phyloP scores from a whole-genome alignment of 345 rosid species.

The Hibiscus syriacus region DNA sequence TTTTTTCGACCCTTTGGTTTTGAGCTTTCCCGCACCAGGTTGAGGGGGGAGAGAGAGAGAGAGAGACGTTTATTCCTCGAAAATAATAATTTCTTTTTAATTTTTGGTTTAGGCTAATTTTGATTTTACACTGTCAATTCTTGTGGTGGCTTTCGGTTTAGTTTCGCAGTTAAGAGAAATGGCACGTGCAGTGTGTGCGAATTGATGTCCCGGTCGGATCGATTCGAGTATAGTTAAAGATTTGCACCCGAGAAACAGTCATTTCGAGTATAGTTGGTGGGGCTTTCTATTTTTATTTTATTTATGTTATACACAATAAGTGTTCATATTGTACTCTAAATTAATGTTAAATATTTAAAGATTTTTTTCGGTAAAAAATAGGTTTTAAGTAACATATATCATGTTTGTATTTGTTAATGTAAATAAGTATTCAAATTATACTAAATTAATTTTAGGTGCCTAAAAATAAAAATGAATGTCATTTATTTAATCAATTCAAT shows the following conservation, averaged over 20 bases:
- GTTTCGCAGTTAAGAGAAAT: conserved; percentile 5
- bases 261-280: conserved; percentile 7
- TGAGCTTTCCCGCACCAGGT: conserved; percentile 22
- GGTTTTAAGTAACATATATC: too few relatives aligned
- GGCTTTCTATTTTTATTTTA: too few relatives aligned
- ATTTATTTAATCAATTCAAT: too few relatives aligned
- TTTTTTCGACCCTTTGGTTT: background rate
- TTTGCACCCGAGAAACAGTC: conserved; percentile 15
- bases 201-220: background rate
- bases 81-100: background rate
- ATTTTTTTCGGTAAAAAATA: too few relatives aligned
- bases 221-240: too few relatives aligned
- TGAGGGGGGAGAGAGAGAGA: conserved; percentile 5
- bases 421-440: too few relatives aligned
- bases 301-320: too few relatives aligned
- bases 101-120: background rate
- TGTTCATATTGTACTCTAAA: too few relatives aligned
- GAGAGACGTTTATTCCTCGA: conserved; percentile 24
- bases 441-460: too few relatives aligned
- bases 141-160: conserved; percentile 19
- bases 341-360: too few relatives aligned
- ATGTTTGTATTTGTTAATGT: too few relatives aligned
- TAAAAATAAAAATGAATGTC: too few relatives aligned
- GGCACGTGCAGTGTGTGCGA: conserved; percentile 32
- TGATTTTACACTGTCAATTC: conserved; percentile 15